Percentiles rank a stretch among this genome's conserved stretches.
Conservation (phyloP, 805 yeast genomes). For the Candida ovalis region DNA sequence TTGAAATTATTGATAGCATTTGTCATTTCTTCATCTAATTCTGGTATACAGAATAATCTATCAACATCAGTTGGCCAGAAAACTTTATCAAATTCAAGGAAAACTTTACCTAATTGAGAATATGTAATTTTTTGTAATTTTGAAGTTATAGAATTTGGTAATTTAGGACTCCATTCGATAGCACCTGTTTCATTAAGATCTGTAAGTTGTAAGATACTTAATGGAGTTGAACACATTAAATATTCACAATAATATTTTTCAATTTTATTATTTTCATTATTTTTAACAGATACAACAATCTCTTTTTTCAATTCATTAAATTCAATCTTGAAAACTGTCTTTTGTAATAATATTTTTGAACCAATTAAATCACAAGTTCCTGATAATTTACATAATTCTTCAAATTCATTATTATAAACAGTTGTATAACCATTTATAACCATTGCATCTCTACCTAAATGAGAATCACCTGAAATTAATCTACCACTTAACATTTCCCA, state of each 20-base stretch:
- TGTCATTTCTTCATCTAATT: constrained; percentile 24
- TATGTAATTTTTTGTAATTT: constrained; percentile 32
- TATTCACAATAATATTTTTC: constrained; percentile 32
- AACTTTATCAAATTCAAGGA: constrained; percentile 41
- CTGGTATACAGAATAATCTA: constrained; percentile 30
- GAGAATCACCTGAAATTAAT: constrained; percentile 36
- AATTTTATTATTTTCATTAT: constrained; percentile 3
- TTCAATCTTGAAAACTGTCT: constrained; percentile 23
- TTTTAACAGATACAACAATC: constrained; percentile 19
- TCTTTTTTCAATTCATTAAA: constrained; percentile 17
- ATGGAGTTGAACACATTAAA: constrained; percentile 47
- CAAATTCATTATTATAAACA: constrained; percentile 28
- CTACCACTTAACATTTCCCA: constrained; percentile 64
- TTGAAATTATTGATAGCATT: constrained; percentile 6
- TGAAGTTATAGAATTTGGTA: constrained; percentile 32
- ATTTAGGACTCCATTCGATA: constrained; percentile 30
- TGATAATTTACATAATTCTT: constrained; percentile 22
- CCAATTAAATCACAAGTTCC: constrained; percentile 6
- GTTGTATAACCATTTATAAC: constrained; percentile 55
- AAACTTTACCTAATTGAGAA: constrained; percentile 44
- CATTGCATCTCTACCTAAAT: constrained; percentile 64
- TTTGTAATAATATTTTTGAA: constrained; percentile 18
- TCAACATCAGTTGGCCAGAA: constrained; percentile 42
- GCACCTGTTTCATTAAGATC: constrained; percentile 24
- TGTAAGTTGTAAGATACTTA: constrained; percentile 40